Conservation (phyloP, 495 filamentous ascomycete genomes). For the Penicillium odoratum region DNA sequence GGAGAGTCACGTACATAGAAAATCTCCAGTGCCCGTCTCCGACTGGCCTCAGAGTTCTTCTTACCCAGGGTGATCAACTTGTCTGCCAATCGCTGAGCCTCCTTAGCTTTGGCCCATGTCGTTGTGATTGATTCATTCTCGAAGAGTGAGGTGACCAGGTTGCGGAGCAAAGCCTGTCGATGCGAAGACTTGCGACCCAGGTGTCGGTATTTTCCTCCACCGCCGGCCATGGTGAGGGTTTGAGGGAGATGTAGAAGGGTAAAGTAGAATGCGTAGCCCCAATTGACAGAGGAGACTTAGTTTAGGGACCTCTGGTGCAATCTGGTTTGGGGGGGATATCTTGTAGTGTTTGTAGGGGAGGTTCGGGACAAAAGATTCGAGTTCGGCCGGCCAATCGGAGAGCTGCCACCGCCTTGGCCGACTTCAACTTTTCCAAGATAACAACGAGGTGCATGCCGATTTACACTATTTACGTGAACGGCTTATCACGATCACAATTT, state of each 20-base stretch:
- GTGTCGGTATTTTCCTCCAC: constrained; percentile 79
- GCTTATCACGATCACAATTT: background rate
- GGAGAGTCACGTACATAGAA: constrained; percentile 68
- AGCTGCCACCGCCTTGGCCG: constrained; percentile 31
- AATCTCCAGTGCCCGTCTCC: constrained; percentile 65
- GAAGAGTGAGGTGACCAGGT: constrained; percentile 94
- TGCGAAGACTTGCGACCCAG: constrained; percentile 81
- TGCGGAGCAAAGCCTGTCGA: constrained; percentile 89
- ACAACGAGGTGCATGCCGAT: background rate
- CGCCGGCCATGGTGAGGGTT: constrained; percentile 71
- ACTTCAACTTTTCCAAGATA: constrained; percentile 17
- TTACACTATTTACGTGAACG: background rate
- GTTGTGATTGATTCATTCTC: constrained; percentile 89
- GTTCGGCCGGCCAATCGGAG: constrained; percentile 45
- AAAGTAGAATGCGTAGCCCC: background rate
- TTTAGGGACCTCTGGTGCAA: background rate
- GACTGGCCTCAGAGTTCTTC: constrained; percentile 76
- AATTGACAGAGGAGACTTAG: constrained; percentile 5
- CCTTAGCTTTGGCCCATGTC: constrained; percentile 95
- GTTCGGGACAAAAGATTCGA: constrained; percentile 42
- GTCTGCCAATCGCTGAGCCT: constrained; percentile 89
- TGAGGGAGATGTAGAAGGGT: background rate
- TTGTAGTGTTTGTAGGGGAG: constrained; percentile 14
- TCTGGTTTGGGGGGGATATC: background rate
- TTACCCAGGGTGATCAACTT: constrained; percentile 92